phyloP scores from a whole-genome alignment of 805 yeast species.

The Metschnikowia amazonensis region DNA sequence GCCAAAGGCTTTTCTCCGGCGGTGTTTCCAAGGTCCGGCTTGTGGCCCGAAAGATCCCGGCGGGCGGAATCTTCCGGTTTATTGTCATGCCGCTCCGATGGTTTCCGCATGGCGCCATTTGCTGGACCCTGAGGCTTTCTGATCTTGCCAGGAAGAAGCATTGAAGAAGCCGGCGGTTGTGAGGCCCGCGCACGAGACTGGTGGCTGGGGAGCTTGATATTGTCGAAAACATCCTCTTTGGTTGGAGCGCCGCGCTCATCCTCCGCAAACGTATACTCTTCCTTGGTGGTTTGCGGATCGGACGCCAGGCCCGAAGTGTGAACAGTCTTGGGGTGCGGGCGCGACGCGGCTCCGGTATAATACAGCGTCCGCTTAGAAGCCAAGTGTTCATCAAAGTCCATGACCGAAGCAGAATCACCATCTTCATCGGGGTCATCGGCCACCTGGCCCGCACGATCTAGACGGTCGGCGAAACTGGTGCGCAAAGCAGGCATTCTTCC shows the following conservation, averaged over 20 bases:
- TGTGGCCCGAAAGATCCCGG: not conserved
- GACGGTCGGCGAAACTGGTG: constrained; percentile 43
- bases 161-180: constrained; percentile 34
- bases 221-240: constrained; percentile 36
- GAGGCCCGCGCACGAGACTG: constrained; percentile 9
- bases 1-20: constrained; percentile 25
- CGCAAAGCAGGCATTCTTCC: constrained; percentile 24
- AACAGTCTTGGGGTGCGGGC: constrained; percentile 11
- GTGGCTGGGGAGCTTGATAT: constrained; percentile 41
- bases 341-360: constrained; percentile 30
- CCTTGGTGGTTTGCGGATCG: not conserved
- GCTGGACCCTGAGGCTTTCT: not conserved
- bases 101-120: not conserved
- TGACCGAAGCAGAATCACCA: constrained; percentile 34
- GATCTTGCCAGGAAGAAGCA: constrained; percentile 30
- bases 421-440: constrained; percentile 26
- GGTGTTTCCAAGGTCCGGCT: constrained; percentile 11
- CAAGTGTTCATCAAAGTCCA: constrained; percentile 39
- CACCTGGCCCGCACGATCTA: constrained; percentile 32
- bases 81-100: not conserved
- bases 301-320: not conserved
- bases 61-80: not conserved
- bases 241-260: constrained; percentile 8
- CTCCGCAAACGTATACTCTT: constrained; percentile 4
- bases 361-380: constrained; percentile 40